A percentile compares a stretch with the other conserved stretches of the same genome.
phyloP scores from a whole-genome alignment of 2,329 filamentous ascomycete species.

The Verticillium klebahnii region DNA sequence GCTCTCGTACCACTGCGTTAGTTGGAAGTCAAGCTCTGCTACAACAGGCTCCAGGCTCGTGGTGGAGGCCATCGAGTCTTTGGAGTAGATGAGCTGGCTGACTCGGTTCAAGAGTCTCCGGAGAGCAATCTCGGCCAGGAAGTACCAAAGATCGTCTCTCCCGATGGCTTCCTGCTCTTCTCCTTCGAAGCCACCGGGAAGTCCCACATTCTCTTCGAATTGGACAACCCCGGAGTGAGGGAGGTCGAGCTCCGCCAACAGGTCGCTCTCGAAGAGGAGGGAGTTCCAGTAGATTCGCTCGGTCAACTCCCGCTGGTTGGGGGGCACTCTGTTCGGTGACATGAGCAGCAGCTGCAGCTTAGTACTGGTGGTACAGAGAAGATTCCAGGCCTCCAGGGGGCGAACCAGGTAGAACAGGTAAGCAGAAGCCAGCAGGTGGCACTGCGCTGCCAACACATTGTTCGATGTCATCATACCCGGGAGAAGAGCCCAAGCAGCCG shows the following conservation, averaged over 20 bases:
- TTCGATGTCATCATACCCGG: slow-evolving; percentile 77
- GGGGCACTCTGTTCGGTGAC: slow-evolving; percentile 65
- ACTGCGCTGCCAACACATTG: slow-evolving; percentile 73
- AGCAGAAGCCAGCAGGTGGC: slow-evolving; percentile 73
- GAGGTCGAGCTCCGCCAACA: slow-evolving; percentile 73
- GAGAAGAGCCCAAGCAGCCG: slow-evolving; percentile 72
- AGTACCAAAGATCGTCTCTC: slow-evolving; percentile 80
- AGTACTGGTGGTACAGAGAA: slow-evolving; percentile 74
- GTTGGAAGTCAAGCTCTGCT: slow-evolving; percentile 74
- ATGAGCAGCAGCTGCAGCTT: slow-evolving; percentile 77
- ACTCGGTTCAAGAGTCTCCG: slow-evolving; percentile 73
- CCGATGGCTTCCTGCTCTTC: slow-evolving; percentile 60
- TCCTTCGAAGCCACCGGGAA: slow-evolving; percentile 75
- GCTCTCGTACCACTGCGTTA: slow-evolving; percentile 81
- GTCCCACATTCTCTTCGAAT: slow-evolving; percentile 73
- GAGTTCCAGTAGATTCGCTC: slow-evolving; percentile 84
- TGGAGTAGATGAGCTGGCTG: slow-evolving; percentile 75
- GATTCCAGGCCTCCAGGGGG: slow-evolving; percentile 77
- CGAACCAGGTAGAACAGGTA: slow-evolving; percentile 81
- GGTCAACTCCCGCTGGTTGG: slow-evolving; percentile 66
- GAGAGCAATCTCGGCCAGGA: slow-evolving; percentile 76
- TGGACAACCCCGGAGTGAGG: slow-evolving; percentile 80
- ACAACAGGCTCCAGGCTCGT: slow-evolving; percentile 73
- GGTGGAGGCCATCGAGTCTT: slow-evolving; percentile 66
- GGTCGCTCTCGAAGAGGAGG: slow-evolving; percentile 73